Percentiles rank a stretch among this genome's conserved stretches.
Conservation (phyloP, 148 eudicot species). For the Camellia granthamiana region DNA sequence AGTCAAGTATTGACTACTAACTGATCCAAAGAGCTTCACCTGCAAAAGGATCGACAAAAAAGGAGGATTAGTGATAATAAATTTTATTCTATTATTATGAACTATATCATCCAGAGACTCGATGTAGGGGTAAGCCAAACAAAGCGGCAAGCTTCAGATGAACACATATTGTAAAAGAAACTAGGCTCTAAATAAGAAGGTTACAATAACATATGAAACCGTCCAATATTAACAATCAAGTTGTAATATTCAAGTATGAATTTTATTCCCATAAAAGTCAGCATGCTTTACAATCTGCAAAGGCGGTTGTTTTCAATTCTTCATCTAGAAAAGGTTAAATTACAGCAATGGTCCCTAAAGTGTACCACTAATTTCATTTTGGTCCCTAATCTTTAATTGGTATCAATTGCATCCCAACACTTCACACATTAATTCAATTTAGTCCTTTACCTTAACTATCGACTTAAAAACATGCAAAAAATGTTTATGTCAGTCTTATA, state of each 20-base stretch:
- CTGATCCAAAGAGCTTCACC: constrained; percentile 96
- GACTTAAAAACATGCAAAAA: no score
- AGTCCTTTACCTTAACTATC: no score
- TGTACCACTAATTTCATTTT: no score
- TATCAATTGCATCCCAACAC: no score
- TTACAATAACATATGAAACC: neutral
- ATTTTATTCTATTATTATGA: neutral
- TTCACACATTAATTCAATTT: no score
- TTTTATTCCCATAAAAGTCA: neutral
- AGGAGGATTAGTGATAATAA: neutral
- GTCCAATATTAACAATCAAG: neutral
- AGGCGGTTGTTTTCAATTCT: neutral
- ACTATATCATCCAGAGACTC: neutral
- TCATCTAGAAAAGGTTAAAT: neutral
- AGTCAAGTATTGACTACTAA: constrained; percentile 97
- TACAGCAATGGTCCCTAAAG: no score
- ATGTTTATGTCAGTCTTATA: no score
- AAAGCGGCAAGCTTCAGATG: neutral
- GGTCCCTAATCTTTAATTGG: no score
- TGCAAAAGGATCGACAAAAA: constrained; percentile 26
- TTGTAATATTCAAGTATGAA: neutral
- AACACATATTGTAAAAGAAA: neutral
- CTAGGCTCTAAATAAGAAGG: neutral
- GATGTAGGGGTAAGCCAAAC: no score
- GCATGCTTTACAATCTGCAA: neutral